phyloP scores from a whole-genome alignment of 495 filamentous ascomycete species.

The Staphylotrichum tortipilum region DNA sequence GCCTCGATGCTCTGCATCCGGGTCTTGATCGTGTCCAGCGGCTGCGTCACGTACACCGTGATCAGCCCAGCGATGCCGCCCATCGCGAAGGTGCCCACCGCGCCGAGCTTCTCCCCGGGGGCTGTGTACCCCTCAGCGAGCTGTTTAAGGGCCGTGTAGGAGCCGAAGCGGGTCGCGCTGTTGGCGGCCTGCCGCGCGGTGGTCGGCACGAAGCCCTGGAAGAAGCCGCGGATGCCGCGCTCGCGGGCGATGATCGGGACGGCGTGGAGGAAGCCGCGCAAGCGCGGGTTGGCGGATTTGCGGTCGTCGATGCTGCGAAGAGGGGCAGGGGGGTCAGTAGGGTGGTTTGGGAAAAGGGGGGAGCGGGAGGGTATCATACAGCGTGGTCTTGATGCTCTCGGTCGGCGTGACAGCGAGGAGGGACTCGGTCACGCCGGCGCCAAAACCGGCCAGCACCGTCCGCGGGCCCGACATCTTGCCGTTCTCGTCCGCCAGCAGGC shows the following conservation, averaged over 20 bases:
- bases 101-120: constrained; percentile 89
- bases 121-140: constrained; percentile 85
- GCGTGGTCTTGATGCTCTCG: constrained; percentile 93
- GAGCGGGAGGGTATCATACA: constrained; percentile 42
- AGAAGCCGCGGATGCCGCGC: constrained; percentile 81
- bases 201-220: constrained; percentile 93
- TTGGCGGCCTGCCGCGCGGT: constrained; percentile 93
- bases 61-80: constrained; percentile 85
- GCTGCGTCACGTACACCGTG: constrained; percentile 87
- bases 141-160: constrained; percentile 85
- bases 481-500: constrained; percentile 67
- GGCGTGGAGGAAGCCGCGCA: constrained; percentile 89
- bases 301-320: constrained; percentile 77
- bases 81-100: constrained; percentile 81
- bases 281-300: constrained; percentile 74
- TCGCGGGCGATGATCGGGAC: constrained; percentile 79
- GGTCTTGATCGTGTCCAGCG: constrained; percentile 92
- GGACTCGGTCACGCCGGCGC: constrained; percentile 89
- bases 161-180: constrained; percentile 78
- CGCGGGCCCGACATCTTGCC: constrained; percentile 85
- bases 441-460: constrained; percentile 89
- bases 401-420: constrained; percentile 91
- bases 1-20: constrained; percentile 97
- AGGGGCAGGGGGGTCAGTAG: not conserved
- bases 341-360: not conserved